These are phyloP conservation scores for Knufia petricola DNA, from an alignment of 2,329 filamentous ascomycete species.

Conservation along the genomic window DNA sequence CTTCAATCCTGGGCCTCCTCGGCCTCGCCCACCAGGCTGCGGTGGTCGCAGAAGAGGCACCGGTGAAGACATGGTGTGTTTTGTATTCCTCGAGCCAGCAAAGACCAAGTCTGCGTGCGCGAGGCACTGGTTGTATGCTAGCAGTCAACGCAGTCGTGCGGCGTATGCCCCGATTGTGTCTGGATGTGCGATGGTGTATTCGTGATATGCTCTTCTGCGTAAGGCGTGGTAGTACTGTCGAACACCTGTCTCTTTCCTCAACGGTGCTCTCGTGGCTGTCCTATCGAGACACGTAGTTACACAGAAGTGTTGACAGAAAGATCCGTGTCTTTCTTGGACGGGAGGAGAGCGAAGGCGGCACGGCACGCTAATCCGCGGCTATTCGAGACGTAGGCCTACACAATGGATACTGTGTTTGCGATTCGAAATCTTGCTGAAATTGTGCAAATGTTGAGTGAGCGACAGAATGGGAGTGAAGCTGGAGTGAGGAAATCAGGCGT, in stretches of 20 bases:
- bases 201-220: background rate
- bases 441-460: background rate
- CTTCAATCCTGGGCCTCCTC: constrained; percentile 57
- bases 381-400: background rate
- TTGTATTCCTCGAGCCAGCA: background rate
- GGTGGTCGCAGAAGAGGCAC: constrained; percentile 76
- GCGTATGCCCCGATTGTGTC: background rate
- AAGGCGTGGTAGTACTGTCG: too few species aligned
- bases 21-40: constrained; percentile 59
- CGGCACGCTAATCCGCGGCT: background rate
- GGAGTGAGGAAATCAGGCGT: background rate
- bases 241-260: background rate
- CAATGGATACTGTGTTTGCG: background rate
- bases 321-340: background rate
- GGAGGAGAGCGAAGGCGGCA: too few species aligned
- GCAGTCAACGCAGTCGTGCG: background rate
- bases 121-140: background rate
- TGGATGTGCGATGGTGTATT: background rate
- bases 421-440: background rate
- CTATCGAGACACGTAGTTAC: background rate
- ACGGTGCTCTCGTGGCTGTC: background rate
- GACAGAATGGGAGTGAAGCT: background rate
- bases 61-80: constrained; percentile 57
- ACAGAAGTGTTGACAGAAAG: constrained; percentile 1
- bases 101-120: background rate